Base-by-base conservation (phyloP, 305 asterid genomes). In the Solanum aculeatissimum region DNA sequence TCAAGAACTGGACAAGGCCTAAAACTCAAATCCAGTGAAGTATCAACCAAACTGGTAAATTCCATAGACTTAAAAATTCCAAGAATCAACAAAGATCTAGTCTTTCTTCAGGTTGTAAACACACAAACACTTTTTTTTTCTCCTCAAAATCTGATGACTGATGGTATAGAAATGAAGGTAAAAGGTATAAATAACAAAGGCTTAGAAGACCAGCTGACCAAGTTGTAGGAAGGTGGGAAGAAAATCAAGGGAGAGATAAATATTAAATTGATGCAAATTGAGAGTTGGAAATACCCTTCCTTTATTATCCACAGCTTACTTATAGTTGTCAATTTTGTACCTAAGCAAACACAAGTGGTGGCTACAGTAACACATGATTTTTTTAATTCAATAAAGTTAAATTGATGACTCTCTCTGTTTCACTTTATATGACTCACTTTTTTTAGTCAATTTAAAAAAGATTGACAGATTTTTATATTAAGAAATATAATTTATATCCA, bases 21-120 rank as follows among this genome's bases (percentile, higher is more conserved):
- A 42, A 88, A n/a, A 47, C 91, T 93, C 53, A 95, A 98, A 92
- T 93, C 93, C 88, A 95, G 84, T 54, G 98, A 95, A 81, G 95
- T 91, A 86, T 93, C 92, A 72, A 94, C 78, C 86, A 95, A 84
- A 75, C 92, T 91, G n/a, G 94, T 88, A 90, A 91, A 94, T 74
- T 95, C 98, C 98, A 95, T 95, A 32, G 72, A 45, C 63, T 77
- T 77, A 77, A 40, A 9, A 82, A 47, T 71, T 57, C 68, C 55
- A 75, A 16, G 43, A 49, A 49, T 29, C 55, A 14, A 21, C 54
- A 71, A 71, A 43, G 55, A 27, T 71, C 14, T 45, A 45, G 21
- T 45, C 81, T 47, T 75, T 75, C 63, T 77, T 74, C 81, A 74
- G 60, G 19, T 70, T 85, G 35, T 60, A 21, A 9, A 11, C 14